phyloP scores from a whole-genome alignment of 176 grass and related monocot species.

The Oryza meridionalis region DNA sequence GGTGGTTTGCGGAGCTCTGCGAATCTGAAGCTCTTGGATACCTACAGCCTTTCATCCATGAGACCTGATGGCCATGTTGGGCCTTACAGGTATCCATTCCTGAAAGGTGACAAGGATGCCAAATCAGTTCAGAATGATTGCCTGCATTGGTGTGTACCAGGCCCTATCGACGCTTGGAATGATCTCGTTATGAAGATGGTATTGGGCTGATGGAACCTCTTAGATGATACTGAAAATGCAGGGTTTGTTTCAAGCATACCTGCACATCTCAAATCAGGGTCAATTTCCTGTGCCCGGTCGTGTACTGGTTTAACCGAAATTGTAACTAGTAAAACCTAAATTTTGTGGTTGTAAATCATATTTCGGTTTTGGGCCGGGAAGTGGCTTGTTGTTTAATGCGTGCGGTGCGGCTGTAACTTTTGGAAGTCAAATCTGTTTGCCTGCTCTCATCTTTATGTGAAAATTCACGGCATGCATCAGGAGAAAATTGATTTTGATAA shows the following conservation, averaged over 20 bases:
- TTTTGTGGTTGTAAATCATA: neutral
- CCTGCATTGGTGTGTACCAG: conserved; percentile 94
- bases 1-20: conserved; percentile 12
- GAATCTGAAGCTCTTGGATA: conserved; percentile 71
- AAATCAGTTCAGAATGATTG: conserved; percentile 73
- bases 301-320: conserved; percentile 11
- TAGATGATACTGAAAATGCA: neutral
- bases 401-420: neutral
- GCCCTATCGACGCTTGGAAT: conserved; percentile 83
- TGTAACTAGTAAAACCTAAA: neutral
- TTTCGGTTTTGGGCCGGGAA: conserved; percentile 21
- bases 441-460: neutral
- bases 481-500: neutral
- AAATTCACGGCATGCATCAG: neutral
- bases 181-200: conserved; percentile 77
- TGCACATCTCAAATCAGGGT: neutral
- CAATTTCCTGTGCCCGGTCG: neutral
- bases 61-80: conserved; percentile 86
- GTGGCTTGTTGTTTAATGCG: neutral
- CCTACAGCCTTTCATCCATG: conserved; percentile 57
- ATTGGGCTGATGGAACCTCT: conserved; percentile 43
- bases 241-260: neutral
- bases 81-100: conserved; percentile 72
- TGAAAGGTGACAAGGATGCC: conserved; percentile 38
- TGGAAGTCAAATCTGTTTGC: neutral